Evolutionary conservation across 2,329 filamentous ascomycete genomes (phyloP), one percentile per base, ranked within the genome.

Genomic region (Sarocladium oryzae): DNA sequence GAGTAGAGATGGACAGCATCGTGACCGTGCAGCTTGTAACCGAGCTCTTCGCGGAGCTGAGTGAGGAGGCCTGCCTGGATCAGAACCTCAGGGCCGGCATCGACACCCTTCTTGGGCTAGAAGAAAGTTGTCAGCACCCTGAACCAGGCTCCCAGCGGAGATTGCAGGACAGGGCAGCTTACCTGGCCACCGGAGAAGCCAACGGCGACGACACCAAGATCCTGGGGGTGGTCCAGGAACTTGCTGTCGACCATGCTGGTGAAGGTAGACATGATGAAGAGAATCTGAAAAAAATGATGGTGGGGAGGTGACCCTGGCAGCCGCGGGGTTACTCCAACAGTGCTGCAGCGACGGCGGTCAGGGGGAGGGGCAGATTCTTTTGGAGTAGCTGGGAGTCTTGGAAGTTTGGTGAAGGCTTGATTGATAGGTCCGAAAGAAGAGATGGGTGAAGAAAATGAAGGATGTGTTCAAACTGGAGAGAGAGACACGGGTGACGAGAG

Each of bases 121-220:
- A 62, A 51, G 33, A 5, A 24, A 24, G 4, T 24, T 23, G 38
- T 41, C n/a, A 41, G 20, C 38, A 23, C 16, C 57, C 50, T 36
- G 52, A 32, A 54, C 54, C 28, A 45, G 21, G 15, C 18, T 32
- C 20, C 45, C 21, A 53, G 24, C 28, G n/a, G 20, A 7, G 23
- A 23, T 3, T 35, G n/a, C 11, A 32, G 13, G 53, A 55, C 30
- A 7, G 21, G 18, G 13, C 49, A 50, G 62, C 76, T 60, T 82
- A 93, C 90, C 82, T 96, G 93, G 52, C 93, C 93, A 58, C 92
- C 92, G 51, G 90, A 95, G 76, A 97, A 99, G 56, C 92, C 92
- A 33, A 97, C 93, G 48, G 92, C 90, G 33, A 97, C 89, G 52
- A 99, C 81, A 56, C 92, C 93, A 57, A 99, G 78, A 63, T 97